Conservation (phyloP, 2,329 filamentous ascomycete species). For the Aspergillus ochraceus region DNA sequence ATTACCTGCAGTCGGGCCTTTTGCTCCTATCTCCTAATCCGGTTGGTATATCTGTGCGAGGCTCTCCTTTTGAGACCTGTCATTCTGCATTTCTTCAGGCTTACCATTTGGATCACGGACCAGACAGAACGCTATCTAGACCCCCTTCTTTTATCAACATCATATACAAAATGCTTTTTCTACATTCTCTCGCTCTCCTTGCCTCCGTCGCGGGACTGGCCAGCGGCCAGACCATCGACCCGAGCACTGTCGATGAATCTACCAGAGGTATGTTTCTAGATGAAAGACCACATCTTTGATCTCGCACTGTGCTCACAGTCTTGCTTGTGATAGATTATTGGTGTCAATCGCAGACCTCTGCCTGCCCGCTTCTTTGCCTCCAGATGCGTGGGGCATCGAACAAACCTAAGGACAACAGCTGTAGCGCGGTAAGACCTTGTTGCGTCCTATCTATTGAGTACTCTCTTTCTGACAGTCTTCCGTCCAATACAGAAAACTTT, state of each 20-base stretch:
- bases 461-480: neutral
- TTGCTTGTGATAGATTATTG: constrained; percentile 38
- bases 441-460: neutral
- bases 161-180: constrained; percentile 24
- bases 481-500: constrained; percentile 43
- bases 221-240: constrained; percentile 40
- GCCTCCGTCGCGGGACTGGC: constrained; percentile 32
- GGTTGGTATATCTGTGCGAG: neutral
- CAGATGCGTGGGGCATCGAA: constrained; percentile 39
- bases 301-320: neutral
- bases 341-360: constrained; percentile 43
- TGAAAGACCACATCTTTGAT: neutral
- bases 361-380: constrained; percentile 48
- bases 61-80: constrained; percentile 1
- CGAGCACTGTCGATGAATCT: constrained; percentile 32
- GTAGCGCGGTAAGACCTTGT: constrained; percentile 35
- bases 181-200: constrained; percentile 33
- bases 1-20: neutral
- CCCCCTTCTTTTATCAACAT: neutral
- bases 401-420: constrained; percentile 38
- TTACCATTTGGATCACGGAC: neutral
- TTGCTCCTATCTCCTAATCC: neutral
- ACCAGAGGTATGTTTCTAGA: constrained; percentile 36
- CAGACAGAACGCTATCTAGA: neutral
- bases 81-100: neutral